Base-by-base conservation (phyloP, 2,329 filamentous ascomycete species). In the Trichoderma sp. region DNA sequence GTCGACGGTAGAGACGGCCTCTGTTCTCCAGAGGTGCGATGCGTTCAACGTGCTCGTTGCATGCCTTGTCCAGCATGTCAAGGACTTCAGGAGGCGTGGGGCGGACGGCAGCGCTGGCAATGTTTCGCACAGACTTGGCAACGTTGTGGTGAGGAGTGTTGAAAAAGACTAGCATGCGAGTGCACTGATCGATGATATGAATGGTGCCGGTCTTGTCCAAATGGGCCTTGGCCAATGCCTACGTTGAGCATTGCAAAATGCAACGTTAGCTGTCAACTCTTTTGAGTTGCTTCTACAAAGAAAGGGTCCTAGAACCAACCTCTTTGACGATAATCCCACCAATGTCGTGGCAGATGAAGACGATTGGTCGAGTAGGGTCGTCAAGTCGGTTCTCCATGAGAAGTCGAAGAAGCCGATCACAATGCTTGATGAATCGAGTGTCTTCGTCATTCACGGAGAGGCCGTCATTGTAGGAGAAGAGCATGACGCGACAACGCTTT, bases 321-420 rank as follows among this genome's bases (percentile, higher is more conserved):
- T 66, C 50, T 43, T 72, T 72, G 53, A 71, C 68, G 58, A 72
- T 58, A 4, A 72, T 26, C n/a, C 71, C 71, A 11, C 71, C 71
- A 26, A 72, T 17, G 9, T 67, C 68, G 9, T 72, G 71, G 61
- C 68, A 66, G 23, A 72, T 53, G 59, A 72, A 72, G 17, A 72
- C n/a, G 4, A 72, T 39, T 6, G 71, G 67, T 20, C 71, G 32
- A 1, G 30, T 39, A 6, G 67, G 50, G 17, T 53, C 67, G 1
- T 55, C 36, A 5, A 32, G 39, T 28, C 71, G 26, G 13, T 39
- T 70, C 23, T 58, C 53, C 34, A 53, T 66, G 53, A 72, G 71
- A 12, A 66, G 47, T 8, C 34, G 47, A 30, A 72, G 71, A 12
- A 72, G 68, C 11, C 43, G 53, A n/a, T 66, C 30, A 6, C 47